A percentile compares a stretch with the other conserved stretches of the same genome.
Evolutionary conservation across 352 stramenopile genomes (phyloP).

Genomic region (Phytopythium mirpurense): DNA sequence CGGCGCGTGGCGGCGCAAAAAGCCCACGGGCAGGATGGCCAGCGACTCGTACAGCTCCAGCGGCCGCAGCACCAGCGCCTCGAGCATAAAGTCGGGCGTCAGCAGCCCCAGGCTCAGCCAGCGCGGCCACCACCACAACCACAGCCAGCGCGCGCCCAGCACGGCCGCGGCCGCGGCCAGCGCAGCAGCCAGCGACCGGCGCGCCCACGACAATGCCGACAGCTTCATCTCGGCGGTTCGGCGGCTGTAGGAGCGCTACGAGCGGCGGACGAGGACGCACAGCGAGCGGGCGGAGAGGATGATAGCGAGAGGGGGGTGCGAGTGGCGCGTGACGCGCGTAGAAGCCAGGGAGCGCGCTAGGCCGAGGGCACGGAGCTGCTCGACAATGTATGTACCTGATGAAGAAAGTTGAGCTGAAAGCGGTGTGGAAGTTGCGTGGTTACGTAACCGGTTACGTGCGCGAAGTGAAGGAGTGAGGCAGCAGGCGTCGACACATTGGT

Average conservation of each 20-base stretch:
- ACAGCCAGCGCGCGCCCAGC: constrained; percentile 6
- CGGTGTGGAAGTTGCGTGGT: neutral
- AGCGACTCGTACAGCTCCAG: constrained; percentile 74
- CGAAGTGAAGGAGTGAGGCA: neutral
- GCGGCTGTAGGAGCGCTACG: neutral
- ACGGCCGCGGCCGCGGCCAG: constrained; percentile 17
- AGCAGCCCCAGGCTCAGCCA: constrained; percentile 21
- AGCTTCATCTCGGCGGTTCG: neutral
- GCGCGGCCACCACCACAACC: constrained; percentile 6
- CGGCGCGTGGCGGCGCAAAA: constrained; percentile 69
- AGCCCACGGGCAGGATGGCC: constrained; percentile 68
- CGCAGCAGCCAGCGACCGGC: neutral
- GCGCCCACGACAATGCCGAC: neutral
- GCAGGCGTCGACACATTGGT: neutral
- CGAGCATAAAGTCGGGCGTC: constrained; percentile 40
- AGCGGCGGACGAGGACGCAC: neutral
- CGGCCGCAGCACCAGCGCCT: constrained; percentile 52
- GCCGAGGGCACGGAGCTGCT: neutral
- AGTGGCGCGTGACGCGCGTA: neutral
- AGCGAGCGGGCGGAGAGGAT: neutral
- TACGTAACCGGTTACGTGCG: neutral
- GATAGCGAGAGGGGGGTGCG: neutral
- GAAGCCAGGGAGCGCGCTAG: neutral
- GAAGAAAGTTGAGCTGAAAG: neutral
- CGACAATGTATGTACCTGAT: no score